These are phyloP conservation scores for Phialophora tarda DNA, from an alignment of 2,329 filamentous ascomycete genomes.

Conservation along the genomic window DNA sequence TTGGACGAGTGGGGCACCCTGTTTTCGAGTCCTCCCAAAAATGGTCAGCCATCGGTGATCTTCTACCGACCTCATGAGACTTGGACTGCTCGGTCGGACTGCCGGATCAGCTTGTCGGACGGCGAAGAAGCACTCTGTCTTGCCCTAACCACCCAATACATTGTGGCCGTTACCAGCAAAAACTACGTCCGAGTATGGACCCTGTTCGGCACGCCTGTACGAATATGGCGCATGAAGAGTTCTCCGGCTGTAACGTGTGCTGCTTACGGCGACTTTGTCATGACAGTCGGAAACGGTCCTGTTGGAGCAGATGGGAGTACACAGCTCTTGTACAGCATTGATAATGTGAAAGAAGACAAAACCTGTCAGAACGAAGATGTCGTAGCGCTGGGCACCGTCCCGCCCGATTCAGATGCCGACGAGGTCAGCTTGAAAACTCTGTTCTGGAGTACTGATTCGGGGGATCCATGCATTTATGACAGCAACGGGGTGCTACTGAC, in stretches of 20 bases:
- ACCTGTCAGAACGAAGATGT: slow-evolving; percentile 94
- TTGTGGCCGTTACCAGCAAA: slow-evolving; percentile 83
- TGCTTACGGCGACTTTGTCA: slow-evolving; percentile 93
- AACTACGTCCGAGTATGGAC: slow-evolving; percentile 94
- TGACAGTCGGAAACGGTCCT: slow-evolving; percentile 92
- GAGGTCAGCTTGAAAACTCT: slow-evolving; percentile 76
- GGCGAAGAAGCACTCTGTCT: slow-evolving; percentile 88
- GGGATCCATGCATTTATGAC: slow-evolving; percentile 97
- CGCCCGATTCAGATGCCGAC: slow-evolving; percentile 47
- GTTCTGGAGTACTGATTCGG: slow-evolving; percentile 89
- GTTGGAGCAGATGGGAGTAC: slow-evolving; percentile 78
- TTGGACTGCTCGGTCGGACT: slow-evolving; percentile 89
- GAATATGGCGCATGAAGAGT: slow-evolving; percentile 90
- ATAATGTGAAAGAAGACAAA: slow-evolving; percentile 92
- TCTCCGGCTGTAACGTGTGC: slow-evolving; percentile 89
- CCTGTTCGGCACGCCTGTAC: slow-evolving; percentile 85
- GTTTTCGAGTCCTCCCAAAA: slow-evolving; percentile 50
- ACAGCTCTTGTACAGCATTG: slow-evolving; percentile 84
- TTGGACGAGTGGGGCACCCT: slow-evolving; percentile 61
- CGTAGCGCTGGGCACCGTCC: slow-evolving; percentile 70
- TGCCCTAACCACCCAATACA: slow-evolving; percentile 86
- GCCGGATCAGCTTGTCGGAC: slow-evolving; percentile 83
- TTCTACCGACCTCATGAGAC: slow-evolving; percentile 97
- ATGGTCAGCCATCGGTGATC: slow-evolving; percentile 72
- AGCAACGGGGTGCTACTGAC: slow-evolving; percentile 86